These are phyloP conservation scores for Phytophthora aleatoria DNA, from an alignment of 352 stramenopile species.

Conservation along the genomic window DNA sequence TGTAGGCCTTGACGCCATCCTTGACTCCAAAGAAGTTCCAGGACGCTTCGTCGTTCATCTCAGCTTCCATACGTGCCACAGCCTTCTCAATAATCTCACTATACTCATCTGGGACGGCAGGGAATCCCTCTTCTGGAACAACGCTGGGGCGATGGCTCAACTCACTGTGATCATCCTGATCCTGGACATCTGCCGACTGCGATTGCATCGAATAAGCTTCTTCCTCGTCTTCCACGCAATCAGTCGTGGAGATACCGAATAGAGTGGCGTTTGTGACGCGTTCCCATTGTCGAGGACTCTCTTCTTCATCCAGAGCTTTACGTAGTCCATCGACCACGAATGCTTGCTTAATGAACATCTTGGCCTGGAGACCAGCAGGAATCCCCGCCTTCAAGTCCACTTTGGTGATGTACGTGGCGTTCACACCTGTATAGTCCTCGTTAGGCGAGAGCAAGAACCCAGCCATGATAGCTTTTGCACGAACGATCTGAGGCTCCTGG, in stretches of 20 bases:
- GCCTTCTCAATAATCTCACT: constrained; percentile 62
- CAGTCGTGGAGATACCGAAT: constrained; percentile 49
- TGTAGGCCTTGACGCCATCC: constrained; percentile 70
- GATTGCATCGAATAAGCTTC: constrained; percentile 32
- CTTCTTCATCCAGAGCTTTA: constrained; percentile 60
- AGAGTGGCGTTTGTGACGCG: constrained; percentile 56
- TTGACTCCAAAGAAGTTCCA: constrained; percentile 79
- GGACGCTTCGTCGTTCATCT: constrained; percentile 56
- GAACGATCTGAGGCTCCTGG: constrained; percentile 55
- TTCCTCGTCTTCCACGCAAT: constrained; percentile 53
- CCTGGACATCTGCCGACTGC: constrained; percentile 16
- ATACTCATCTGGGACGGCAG: constrained; percentile 54
- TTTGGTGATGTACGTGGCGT: constrained; percentile 71
- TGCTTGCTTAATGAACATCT: constrained; percentile 75
- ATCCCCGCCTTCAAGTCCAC: constrained; percentile 68
- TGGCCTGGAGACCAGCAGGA: constrained; percentile 55
- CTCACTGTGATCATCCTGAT: constrained; percentile 20
- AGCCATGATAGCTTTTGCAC: constrained; percentile 56
- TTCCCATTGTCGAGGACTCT: constrained; percentile 25
- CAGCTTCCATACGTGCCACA: constrained; percentile 57
- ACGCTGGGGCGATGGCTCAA: constrained; percentile 7
- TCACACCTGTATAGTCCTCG: constrained; percentile 56
- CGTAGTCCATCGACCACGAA: constrained; percentile 68
- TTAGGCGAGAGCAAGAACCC: constrained; percentile 71
- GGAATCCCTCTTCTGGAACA: constrained; percentile 50